Percentiles rank a stretch among this genome's conserved stretches.
These are phyloP conservation scores for Ambispora gerdemannii DNA, from an alignment of 192 early-diverging fungal species.

Conservation along the genomic window DNA sequence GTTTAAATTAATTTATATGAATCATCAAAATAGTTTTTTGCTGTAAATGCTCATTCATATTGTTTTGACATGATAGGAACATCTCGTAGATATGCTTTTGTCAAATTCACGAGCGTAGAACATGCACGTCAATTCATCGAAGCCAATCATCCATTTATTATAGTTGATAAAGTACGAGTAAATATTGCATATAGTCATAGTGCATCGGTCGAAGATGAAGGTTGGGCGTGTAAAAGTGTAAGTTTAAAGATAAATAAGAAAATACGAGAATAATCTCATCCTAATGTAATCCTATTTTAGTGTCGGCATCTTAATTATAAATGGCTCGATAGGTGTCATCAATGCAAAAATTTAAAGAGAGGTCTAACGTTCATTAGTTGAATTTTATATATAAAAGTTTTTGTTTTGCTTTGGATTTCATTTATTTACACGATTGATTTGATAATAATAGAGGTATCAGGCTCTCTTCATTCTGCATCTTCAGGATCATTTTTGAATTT, in stretches of 20 bases:
- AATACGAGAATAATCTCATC: too few species aligned
- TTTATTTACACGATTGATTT: too few species aligned
- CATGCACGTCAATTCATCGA: slow-evolving; percentile 44
- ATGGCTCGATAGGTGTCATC: slow-evolving; percentile 18
- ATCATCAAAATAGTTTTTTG: neutral
- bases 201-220: slow-evolving; percentile 25
- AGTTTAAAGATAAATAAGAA: neutral
- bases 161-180: slow-evolving; percentile 36
- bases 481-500: slow-evolving; percentile 29
- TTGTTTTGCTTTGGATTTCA: neutral
- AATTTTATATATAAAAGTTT: neutral
- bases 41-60: neutral
- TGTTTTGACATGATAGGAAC: slow-evolving; percentile 27
- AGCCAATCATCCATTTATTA: slow-evolving; percentile 34
- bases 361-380: neutral
- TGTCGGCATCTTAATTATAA: slow-evolving; percentile 24
- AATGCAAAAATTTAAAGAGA: slow-evolving; percentile 23
- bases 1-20: slow-evolving; percentile 19
- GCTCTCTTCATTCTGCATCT: slow-evolving; percentile 21
- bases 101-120: slow-evolving; percentile 44
- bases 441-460: slow-evolving; percentile 23
- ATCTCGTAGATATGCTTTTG: slow-evolving; percentile 45
- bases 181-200: slow-evolving; percentile 36
- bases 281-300: too few species aligned
- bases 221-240: slow-evolving; percentile 27